A percentile compares a stretch with the other conserved stretches of the same genome.
Conservation (phyloP, 768 basidiomycete genomes). For the Tremella fuciformis region DNA sequence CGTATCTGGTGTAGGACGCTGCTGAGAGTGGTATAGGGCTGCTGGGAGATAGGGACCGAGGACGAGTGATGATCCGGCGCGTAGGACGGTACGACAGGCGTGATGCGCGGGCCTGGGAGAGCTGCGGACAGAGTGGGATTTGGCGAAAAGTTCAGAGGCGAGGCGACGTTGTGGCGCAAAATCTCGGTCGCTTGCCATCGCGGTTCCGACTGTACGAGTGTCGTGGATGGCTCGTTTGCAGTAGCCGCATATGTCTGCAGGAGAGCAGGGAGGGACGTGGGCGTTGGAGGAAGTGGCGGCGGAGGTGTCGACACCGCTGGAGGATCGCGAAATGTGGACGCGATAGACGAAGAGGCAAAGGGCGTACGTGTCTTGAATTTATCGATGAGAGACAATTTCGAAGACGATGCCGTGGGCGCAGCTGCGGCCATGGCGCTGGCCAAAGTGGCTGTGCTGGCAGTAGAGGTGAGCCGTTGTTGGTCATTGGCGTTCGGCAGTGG, state of each 20-base stretch:
- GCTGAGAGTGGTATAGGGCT: constrained; percentile 22
- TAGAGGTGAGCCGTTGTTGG: no score
- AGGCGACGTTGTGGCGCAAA: constrained; percentile 22
- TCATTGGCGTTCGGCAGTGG: not conserved
- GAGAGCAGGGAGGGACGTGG: constrained; percentile 31
- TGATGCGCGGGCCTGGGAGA: constrained; percentile 14
- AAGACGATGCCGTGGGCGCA: not conserved
- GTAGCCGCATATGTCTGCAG: constrained; percentile 31
- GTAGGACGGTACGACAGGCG: constrained; percentile 22
- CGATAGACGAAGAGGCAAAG: constrained; percentile 28
- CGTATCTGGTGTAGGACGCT: constrained; percentile 23
- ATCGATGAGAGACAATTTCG: constrained; percentile 13
- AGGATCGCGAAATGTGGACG: constrained; percentile 26
- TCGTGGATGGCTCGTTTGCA: constrained; percentile 30
- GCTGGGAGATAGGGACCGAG: constrained; percentile 24
- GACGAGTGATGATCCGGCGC: constrained; percentile 10
- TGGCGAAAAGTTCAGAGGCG: constrained; percentile 28
- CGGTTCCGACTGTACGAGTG: constrained; percentile 22
- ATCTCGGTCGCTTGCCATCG: constrained; percentile 30
- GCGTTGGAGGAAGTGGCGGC: constrained; percentile 14
- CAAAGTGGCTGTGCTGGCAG: not conserved
- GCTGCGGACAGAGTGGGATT: constrained; percentile 27
- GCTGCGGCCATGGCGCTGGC: not conserved
- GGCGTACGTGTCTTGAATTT: constrained; percentile 18
- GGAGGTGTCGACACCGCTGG: constrained; percentile 9